Evolutionary conservation across 2,329 filamentous ascomycete genomes (phyloP), one percentile per base, ranked within the genome.

Genomic region (Pseudogymnoascus sp.): DNA sequence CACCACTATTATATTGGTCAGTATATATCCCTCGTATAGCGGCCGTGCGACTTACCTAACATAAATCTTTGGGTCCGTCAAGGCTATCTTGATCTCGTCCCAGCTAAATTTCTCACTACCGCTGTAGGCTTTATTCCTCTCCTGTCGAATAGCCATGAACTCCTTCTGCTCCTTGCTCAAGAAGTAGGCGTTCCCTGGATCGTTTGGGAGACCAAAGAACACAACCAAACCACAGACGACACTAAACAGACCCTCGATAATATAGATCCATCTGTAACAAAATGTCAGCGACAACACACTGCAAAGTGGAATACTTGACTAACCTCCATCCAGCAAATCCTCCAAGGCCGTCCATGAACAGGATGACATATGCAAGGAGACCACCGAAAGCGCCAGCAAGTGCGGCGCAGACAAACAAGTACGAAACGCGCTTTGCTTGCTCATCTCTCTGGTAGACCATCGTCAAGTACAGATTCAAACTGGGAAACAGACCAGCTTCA

Each of bases 361-460:
- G 31, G 15, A 62, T 62, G 17, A 48, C 61, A 38, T 41, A 58
- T n/a, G 61, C 61, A 39, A 62, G 48, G 27, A 62, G 61, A 60
- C 61, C 61, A 15, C 61, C 61, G 17, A 62, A 62, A 1, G 61
- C 61, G 15, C 42, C 42, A 36, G 61, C 13, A 25, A 62, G 48
- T 9, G 61, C 48, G 29, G 42, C 48, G 2, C 61, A 48, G 35
- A 79, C 81, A 59, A 81, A 76, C 64, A 79, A 77, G 59, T 79
- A 76, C 0, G 81, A 81, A 6, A 82, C 79, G 1, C 82, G 76
- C 10, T 80, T 76, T 1, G 79, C 80, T 15, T 80, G 74, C 69
- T 85, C 82, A 1, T 79, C 77, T 5, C 77, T 75, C 25, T 80
- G 78, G 67, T 83, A 84, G 77, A 81, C 82, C 65, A 82, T 81